Evolutionary conservation across 495 filamentous ascomycete genomes (phyloP), one percentile per base, ranked within the genome.

Genomic region (Penicillium malachiteum): DNA sequence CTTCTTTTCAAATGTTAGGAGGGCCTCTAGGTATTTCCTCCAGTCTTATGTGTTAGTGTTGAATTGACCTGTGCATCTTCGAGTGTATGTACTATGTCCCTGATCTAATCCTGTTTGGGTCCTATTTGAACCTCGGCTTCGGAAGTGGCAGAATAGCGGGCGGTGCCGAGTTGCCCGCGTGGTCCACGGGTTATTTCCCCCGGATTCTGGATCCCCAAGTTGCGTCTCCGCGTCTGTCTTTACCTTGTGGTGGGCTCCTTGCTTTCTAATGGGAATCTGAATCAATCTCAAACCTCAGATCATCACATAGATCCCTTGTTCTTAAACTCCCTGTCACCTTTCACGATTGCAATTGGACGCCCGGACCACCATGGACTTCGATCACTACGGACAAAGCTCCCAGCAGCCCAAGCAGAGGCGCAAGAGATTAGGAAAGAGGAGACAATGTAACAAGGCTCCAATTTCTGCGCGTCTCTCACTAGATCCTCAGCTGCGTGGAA

Each of bases 401-500:
- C 75, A 76, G 33, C 69, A 78, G 60, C 69, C 71, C 41, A 76
- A 71, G 60, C 72, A 68, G 56, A 67, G 71, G 41, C 67, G 67
- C 60, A 68, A 66, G 40, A 70, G 67, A 49, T 56, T 54, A 12
- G 63, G 59, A 7, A 68, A 71, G 39, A 76, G 76, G 50, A 68
- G 78, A 21, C 59, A 73, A 61, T 74, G 81, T 60, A 81, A 86
- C 48, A 79, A 75, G 56, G 72, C 77, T 17, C 78, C 87, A 12
- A 75, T 85, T 10, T 78, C 84, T 37, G 85, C 84, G 10, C 78
- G 79, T 31, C 67, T 97, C n/a, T 66, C 81, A 30, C 78, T 93
- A 34, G 90, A 96, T 63, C 86, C 88, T 64, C 87, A 92, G 71
- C 76, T 96, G 60, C 90, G 87, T 73, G 90, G 89, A n/a, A 90